Evolutionary conservation across 805 yeast genomes (phyloP).

Genomic region (Komagataella mondaviorum): DNA sequence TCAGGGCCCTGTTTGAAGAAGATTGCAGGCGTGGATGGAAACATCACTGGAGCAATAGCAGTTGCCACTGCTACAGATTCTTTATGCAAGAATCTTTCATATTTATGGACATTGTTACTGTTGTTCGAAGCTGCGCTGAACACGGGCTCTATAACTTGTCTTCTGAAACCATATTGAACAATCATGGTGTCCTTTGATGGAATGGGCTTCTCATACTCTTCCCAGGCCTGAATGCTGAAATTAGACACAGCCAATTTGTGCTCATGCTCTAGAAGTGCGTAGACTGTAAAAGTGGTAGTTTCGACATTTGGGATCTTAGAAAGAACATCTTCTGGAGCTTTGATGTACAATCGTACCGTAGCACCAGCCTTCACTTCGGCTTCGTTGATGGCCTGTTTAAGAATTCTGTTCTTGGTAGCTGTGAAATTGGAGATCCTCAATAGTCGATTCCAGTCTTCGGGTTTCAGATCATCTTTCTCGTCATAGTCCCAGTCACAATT

Average conservation of each 20-base stretch:
- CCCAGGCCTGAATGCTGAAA: conserved; percentile 77
- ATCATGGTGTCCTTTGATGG: conserved; percentile 71
- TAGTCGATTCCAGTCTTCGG: conserved; percentile 66
- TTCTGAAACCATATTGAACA: conserved; percentile 89
- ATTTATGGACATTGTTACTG: conserved; percentile 78
- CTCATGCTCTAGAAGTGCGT: conserved; percentile 73
- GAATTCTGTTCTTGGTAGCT: conserved; percentile 56
- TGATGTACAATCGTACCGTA: conserved; percentile 43
- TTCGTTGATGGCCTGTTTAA: conserved; percentile 41
- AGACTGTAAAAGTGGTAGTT: conserved; percentile 44
- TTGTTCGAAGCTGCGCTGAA: conserved; percentile 70
- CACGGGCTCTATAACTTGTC: conserved; percentile 70
- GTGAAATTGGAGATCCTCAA: conserved; percentile 64
- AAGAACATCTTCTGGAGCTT: conserved; percentile 35
- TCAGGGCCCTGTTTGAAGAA: conserved; percentile 52
- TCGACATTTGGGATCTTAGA: conserved; percentile 29
- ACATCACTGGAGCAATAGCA: conserved; percentile 74
- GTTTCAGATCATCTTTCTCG: conserved; percentile 61
- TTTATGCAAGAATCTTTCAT: conserved; percentile 70
- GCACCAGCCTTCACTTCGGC: conserved; percentile 50
- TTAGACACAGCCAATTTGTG: conserved; percentile 77
- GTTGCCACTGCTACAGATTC: conserved; percentile 71
- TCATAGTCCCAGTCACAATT: conserved; percentile 80
- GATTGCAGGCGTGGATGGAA: conserved; percentile 74
- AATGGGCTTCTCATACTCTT: conserved; percentile 75